Evolutionary conservation across 208 protist genomes (phyloP).

Genomic region (Borovskyia barvae): DNA sequence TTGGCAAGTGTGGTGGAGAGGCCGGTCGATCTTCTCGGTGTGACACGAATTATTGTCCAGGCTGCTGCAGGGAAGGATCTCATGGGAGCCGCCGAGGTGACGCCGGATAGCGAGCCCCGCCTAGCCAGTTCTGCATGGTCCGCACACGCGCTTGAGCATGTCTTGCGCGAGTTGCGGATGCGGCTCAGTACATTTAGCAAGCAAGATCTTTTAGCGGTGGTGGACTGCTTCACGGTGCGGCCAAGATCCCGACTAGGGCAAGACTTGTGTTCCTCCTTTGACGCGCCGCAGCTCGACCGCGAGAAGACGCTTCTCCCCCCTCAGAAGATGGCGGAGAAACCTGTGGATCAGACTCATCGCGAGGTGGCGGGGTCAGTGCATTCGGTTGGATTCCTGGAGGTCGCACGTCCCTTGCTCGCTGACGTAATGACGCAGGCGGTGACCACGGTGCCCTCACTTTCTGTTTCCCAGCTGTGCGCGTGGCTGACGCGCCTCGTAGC

Average conservation of each 20-base stretch:
- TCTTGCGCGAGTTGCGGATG: conserved; percentile 29
- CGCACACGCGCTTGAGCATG: conserved; percentile 14
- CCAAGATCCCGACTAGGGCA: no score
- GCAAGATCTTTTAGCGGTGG: conserved; percentile 49
- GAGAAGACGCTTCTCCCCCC: no score
- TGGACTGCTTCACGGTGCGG: conserved; percentile 54
- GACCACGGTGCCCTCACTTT: conserved; percentile 22
- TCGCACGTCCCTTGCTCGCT: conserved; percentile 10
- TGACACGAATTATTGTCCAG: conserved; percentile 36
- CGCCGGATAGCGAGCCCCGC: background rate
- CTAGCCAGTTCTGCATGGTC: conserved; percentile 9
- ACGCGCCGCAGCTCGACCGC: no score
- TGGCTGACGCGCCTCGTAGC: conserved; percentile 45
- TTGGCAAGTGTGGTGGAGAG: conserved; percentile 43
- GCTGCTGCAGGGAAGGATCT: no score
- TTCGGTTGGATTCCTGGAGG: conserved; percentile 2
- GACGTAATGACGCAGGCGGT: conserved; percentile 19
- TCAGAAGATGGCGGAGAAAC: background rate
- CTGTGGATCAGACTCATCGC: background rate
- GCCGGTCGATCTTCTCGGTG: conserved; percentile 51
- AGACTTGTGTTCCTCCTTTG: no score
- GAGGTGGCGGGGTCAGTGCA: background rate
- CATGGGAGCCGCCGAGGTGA: background rate
- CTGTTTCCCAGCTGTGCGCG: conserved; percentile 45
- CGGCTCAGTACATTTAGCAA: conserved; percentile 38